phyloP scores from a whole-genome alignment of 2,329 filamentous ascomycete genomes.

The Xylaria sp. region DNA sequence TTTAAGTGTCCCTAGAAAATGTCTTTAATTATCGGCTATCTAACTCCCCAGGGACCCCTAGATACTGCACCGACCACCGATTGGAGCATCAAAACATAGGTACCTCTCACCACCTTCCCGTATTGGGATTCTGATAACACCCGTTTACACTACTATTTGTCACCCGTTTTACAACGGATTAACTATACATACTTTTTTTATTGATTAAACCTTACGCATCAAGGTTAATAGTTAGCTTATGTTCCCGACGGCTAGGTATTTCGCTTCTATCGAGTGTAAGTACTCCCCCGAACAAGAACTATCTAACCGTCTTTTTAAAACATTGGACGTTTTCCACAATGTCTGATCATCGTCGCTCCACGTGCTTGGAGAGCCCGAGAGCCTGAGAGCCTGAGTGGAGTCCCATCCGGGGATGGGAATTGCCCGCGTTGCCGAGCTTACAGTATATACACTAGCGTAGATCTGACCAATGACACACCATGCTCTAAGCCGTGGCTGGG shows the following conservation, averaged over 20 bases:
- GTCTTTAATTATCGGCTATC: neutral
- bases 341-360: conserved; percentile 1
- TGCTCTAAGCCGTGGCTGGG: neutral
- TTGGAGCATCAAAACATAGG: neutral
- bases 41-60: neutral
- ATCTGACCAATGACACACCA: neutral
- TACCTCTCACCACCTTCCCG: neutral
- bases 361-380: neutral
- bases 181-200: too few relatives aligned
- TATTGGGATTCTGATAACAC: neutral
- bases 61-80: too few relatives aligned
- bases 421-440: neutral
- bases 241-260: neutral
- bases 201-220: too few relatives aligned
- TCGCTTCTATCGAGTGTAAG: neutral
- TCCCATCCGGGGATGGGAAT: neutral
- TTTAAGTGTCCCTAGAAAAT: too few relatives aligned
- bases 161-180: neutral
- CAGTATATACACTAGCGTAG: too few relatives aligned
- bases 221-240: neutral
- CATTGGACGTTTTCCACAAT: neutral
- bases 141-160: conserved; percentile 2
- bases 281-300: neutral
- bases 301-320: neutral
- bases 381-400: neutral